Conservation (phyloP, 2,329 filamentous ascomycete genomes). For the Sclerotinia glacialis region DNA sequence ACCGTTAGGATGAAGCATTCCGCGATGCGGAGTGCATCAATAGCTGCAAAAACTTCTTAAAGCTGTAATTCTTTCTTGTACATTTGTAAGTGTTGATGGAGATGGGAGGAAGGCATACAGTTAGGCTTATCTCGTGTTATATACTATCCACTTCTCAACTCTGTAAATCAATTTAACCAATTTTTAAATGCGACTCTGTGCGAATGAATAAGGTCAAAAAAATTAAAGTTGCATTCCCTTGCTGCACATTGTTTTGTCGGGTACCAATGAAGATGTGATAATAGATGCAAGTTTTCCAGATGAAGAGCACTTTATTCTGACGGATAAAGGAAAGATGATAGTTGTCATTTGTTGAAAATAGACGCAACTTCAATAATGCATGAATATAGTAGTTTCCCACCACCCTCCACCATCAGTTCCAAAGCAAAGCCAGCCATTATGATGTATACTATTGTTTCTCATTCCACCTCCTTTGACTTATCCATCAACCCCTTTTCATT, state of each 20-base stretch:
- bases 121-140: constrained; percentile 10
- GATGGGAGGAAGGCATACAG: background rate
- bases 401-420: background rate
- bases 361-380: background rate
- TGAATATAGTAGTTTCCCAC: background rate
- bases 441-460: background rate
- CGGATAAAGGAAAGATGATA: background rate
- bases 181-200: background rate
- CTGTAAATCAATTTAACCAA: constrained; percentile 2
- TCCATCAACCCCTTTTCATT: background rate
- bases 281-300: background rate
- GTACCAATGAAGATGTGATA: too few relatives aligned
- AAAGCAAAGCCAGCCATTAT: background rate
- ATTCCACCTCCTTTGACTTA: background rate
- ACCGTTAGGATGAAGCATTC: constrained; percentile 13
- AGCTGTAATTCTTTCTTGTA: background rate
- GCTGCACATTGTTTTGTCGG: background rate
- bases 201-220: background rate
- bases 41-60: background rate
- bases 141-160: constrained; percentile 11
- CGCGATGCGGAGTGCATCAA: background rate
- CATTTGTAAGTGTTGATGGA: background rate
- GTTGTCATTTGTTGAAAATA: constrained; percentile 6
- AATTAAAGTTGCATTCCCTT: too few relatives aligned
- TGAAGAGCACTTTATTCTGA: background rate